phyloP scores from a whole-genome alignment of 306 rosid genomes.

The Trifolium fragiferum region DNA sequence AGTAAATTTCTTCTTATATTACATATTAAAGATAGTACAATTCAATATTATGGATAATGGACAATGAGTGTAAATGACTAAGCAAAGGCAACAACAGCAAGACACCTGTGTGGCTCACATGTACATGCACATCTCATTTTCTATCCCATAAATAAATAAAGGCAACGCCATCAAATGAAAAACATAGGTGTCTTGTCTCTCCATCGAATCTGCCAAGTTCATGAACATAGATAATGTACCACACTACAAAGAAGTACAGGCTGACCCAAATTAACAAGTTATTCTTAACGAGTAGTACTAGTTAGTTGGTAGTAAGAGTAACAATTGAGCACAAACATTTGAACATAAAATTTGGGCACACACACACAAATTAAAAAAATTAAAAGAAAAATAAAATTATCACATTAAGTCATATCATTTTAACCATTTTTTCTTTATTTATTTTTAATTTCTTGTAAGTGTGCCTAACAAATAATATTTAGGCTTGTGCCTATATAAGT shows the following conservation, averaged over 20 bases:
- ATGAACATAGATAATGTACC: constrained; percentile 39
- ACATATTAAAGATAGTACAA: too few species aligned
- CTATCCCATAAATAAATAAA: background rate
- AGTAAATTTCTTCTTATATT: too few species aligned
- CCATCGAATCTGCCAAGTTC: constrained; percentile 38
- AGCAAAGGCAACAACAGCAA: constrained; percentile 34
- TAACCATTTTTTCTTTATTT: too few species aligned
- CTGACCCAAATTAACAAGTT: constrained; percentile 10
- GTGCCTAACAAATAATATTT: too few species aligned
- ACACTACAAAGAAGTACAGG: background rate
- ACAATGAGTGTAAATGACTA: constrained; percentile 1
- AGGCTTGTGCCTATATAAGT: too few species aligned
- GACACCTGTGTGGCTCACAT: constrained; percentile 47
- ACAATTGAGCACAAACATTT: too few species aligned
- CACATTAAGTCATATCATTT: too few species aligned
- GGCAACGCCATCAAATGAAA: constrained; percentile 6
- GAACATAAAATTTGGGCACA: too few species aligned
- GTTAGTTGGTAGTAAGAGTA: constrained; percentile 26
- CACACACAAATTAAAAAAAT: too few species aligned
- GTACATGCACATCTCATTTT: background rate
- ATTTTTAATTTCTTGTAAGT: too few species aligned
- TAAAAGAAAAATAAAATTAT: too few species aligned
- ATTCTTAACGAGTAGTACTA: constrained; percentile 3
- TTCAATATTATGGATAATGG: too few species aligned
- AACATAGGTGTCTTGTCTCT: constrained; percentile 39